Base-by-base conservation (phyloP, 495 filamentous ascomycete genomes). In the Tuber indicum region DNA sequence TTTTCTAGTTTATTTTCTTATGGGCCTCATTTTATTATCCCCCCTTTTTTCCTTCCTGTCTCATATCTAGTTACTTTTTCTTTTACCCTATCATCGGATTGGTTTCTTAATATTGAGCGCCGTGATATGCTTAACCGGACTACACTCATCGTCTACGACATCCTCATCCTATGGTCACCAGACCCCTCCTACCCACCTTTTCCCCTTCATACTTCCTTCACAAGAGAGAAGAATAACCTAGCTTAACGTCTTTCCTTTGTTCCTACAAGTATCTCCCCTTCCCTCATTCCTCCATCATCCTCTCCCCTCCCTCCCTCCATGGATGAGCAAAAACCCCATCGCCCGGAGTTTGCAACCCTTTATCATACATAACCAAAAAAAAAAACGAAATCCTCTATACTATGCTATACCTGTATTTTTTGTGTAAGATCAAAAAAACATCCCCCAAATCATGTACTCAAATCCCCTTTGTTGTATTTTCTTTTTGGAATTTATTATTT, bases 21-120 rank as follows among this genome's bases (percentile, higher is more conserved):
- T 52, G 70, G 74, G 77, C 78, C 77, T 72, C 36, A 46, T 71
- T 45, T 49, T 36, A 36, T 66, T 66, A 36, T 36, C 58, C 58
- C 58, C 58, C 26, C 6, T 66, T 26, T 47, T 80, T 80, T 66
- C 76, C 77, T 74, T 76, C 73, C 58, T 76, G 74, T 80, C 52
- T 80, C 71, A 80, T 80, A 80, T 76, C 77, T 75, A 72, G 52
- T 43, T 78, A 73, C 72, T 74, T 45, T 74, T 78, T 74, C 58
- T 77, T 44, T 70, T 76, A 76, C 43, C 75, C 49, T 75, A 66
- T 17, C 16, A 66, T 14, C 14, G 26, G 58, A 23, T 66, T 36
- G 26, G 36, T 36, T 36, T 66, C 58, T 66, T 66, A 66, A 66
- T 66, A 66, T 66, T 66, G 58, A 36, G 26, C 26, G 58, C 58